Conservation (phyloP, 2,329 filamentous ascomycete species). For the Diaporthe amygdali region DNA sequence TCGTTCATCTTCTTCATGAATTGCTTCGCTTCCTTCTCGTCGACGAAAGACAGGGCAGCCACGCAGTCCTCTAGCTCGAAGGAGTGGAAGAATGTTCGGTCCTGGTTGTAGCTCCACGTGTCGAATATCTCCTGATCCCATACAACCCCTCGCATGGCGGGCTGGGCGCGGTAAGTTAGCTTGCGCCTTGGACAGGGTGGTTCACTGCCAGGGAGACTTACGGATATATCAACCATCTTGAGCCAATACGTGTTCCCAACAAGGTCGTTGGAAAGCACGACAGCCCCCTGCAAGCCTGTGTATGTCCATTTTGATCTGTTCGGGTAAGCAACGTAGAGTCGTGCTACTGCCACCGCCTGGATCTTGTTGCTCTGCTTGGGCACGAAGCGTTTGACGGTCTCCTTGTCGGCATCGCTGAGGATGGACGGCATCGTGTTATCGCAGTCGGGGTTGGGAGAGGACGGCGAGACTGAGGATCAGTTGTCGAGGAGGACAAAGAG, state of each 20-base stretch:
- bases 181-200: neutral
- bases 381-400: slow-evolving; percentile 92
- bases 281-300: slow-evolving; percentile 89
- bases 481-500: slow-evolving; percentile 1
- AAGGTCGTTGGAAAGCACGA: slow-evolving; percentile 89
- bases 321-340: slow-evolving; percentile 91
- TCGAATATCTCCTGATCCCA: slow-evolving; percentile 99
- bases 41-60: slow-evolving; percentile 88
- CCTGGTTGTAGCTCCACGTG: slow-evolving; percentile 92
- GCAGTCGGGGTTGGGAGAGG: neutral
- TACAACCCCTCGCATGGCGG: slow-evolving; percentile 81
- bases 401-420: slow-evolving; percentile 91
- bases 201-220: slow-evolving; percentile 50
- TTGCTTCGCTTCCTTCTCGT: slow-evolving; percentile 96
- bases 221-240: slow-evolving; percentile 96
- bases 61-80: slow-evolving; percentile 95
- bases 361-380: slow-evolving; percentile 98
- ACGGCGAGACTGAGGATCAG: slow-evolving; percentile 27
- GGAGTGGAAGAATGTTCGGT: slow-evolving; percentile 95
- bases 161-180: slow-evolving; percentile 48
- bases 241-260: slow-evolving; percentile 97
- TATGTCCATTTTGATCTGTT: slow-evolving; percentile 88
- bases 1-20: slow-evolving; percentile 99
- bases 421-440: slow-evolving; percentile 63
- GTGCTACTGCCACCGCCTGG: slow-evolving; percentile 90